These are phyloP conservation scores for Bretziella fagacearum DNA, from an alignment of 2,329 filamentous ascomycete species.

Conservation along the genomic window DNA sequence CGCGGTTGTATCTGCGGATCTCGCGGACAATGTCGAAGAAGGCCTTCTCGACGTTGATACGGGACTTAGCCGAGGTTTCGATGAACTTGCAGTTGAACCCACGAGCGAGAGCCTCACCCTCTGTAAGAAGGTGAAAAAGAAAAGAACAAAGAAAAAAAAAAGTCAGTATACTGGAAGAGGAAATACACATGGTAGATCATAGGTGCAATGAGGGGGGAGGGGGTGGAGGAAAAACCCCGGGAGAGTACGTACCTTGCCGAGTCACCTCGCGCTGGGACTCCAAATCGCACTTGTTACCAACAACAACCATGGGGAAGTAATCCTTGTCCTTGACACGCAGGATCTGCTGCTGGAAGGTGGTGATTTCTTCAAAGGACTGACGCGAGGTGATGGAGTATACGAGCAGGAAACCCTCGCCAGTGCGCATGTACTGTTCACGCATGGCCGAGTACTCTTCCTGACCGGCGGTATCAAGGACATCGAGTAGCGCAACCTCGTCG, in stretches of 20 bases:
- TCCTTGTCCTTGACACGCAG: conserved; percentile 98
- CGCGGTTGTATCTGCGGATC: conserved; percentile 95
- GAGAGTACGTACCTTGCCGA: conserved; percentile 56
- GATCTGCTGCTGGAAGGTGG: conserved; percentile 97
- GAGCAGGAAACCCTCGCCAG: conserved; percentile 90
- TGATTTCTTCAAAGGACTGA: conserved; percentile 96
- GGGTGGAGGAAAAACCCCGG: not conserved
- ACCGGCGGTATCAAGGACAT: conserved; percentile 93
- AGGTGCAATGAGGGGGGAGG: not conserved
- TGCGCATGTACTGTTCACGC: conserved; percentile 99
- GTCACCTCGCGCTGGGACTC: conserved; percentile 83
- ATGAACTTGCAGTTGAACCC: conserved; percentile 96
- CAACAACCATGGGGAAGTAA: conserved; percentile 98
- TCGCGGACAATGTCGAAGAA: conserved; percentile 98
- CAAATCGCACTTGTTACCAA: conserved; percentile 98
- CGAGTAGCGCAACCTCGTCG: conserved; percentile 90
- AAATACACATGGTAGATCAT: not conserved
- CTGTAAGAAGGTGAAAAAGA: conserved; percentile 29
- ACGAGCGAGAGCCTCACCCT: conserved; percentile 73
- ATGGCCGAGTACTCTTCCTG: conserved; percentile 99
- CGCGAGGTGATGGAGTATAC: conserved; percentile 97
- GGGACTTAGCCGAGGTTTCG: conserved; percentile 95
- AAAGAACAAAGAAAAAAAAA: not conserved
- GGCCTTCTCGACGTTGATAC: conserved; percentile 94
- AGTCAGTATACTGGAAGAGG: not conserved